Evolutionary conservation across 495 filamentous ascomycete genomes (phyloP).

Genomic region (Hyphodiscus hymeniophilus): DNA sequence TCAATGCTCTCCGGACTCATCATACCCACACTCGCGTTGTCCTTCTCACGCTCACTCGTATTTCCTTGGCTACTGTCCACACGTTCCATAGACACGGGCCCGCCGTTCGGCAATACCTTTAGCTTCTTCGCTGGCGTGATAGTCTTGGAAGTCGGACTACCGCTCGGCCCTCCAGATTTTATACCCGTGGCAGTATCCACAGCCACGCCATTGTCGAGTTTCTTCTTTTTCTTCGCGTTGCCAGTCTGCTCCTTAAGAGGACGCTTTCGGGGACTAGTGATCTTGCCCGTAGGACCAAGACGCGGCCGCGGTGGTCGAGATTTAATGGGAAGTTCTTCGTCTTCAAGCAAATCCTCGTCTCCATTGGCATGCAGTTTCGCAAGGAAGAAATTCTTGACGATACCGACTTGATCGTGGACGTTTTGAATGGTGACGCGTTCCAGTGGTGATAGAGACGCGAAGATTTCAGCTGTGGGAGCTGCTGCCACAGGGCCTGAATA

Average conservation of each 20-base stretch:
- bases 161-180: slow-evolving; percentile 27
- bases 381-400: slow-evolving; percentile 84
- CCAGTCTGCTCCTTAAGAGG: slow-evolving; percentile 67
- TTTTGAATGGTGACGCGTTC: slow-evolving; percentile 76
- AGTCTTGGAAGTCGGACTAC: slow-evolving; percentile 31
- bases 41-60: slow-evolving; percentile 41
- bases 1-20: slow-evolving; percentile 62
- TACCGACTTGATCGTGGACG: slow-evolving; percentile 68
- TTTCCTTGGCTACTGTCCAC: slow-evolving; percentile 43
- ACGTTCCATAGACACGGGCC: slow-evolving; percentile 35
- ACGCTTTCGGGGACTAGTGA: slow-evolving; percentile 80
- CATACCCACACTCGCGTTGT: slow-evolving; percentile 51
- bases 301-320: slow-evolving; percentile 88
- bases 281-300: slow-evolving; percentile 91
- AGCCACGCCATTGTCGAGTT: slow-evolving; percentile 37
- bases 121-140: slow-evolving; percentile 35
- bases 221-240: slow-evolving; percentile 70
- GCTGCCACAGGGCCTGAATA: slow-evolving; percentile 39
- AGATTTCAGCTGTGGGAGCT: slow-evolving; percentile 48
- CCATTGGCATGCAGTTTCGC: slow-evolving; percentile 74
- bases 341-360: slow-evolving; percentile 80
- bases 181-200: slow-evolving; percentile 32
- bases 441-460: slow-evolving; percentile 62
- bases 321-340: slow-evolving; percentile 89
- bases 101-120: slow-evolving; percentile 29